Base-by-base conservation (phyloP, 805 yeast species). In the Teunomyces pallodes region DNA sequence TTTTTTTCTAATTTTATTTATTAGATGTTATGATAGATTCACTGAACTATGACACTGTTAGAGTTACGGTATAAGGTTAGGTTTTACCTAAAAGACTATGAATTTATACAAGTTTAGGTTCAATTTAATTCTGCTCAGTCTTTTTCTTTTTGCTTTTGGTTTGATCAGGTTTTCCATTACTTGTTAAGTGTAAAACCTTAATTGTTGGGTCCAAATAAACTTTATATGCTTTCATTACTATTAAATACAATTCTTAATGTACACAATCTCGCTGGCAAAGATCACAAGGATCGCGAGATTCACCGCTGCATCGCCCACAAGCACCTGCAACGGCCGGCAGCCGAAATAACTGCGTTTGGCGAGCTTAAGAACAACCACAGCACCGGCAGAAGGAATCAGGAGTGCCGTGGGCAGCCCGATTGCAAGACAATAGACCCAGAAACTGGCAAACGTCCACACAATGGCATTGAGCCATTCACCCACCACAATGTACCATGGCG, bases 401-500 rank as follows among this genome's bases (percentile, higher is more conserved):
- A 36, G 6, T 6, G 9, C 12, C 27, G 20, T 16, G 9, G 12
- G 12, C 13, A 10, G 20, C 12, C 17, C 47, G 24, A 41, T 30
- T 7, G 44, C 5, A n/a, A 28, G 30, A 29, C 38, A 30, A 35
- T 38, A 45, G 28, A 46, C 26, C 31, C 43, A 29, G n/a, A 61
- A 47, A 8, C 54, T 46, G 10, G 50, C 38, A 9, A 52, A 20
- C 9, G 55, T 51, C 65, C 64, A 64, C 29, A 54, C 27, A 8
- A 60, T 14, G n/a, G 36, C 40, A 46, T 54, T 59, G 8, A 53
- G 10, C 28, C 43, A 14, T 42, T 54, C 51, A 5, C 35, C 26
- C 2, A 50, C 12, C 32, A 49, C n/a, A 16, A 41, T 47, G 8
- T 28, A 30, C 2, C 46, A 42, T 28, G 54, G 28, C 43, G 62